Percentiles rank a stretch among this genome's conserved stretches.
Evolutionary conservation across 2,329 filamentous ascomycete species (phyloP).

Genomic region (Fusarium sp.): DNA sequence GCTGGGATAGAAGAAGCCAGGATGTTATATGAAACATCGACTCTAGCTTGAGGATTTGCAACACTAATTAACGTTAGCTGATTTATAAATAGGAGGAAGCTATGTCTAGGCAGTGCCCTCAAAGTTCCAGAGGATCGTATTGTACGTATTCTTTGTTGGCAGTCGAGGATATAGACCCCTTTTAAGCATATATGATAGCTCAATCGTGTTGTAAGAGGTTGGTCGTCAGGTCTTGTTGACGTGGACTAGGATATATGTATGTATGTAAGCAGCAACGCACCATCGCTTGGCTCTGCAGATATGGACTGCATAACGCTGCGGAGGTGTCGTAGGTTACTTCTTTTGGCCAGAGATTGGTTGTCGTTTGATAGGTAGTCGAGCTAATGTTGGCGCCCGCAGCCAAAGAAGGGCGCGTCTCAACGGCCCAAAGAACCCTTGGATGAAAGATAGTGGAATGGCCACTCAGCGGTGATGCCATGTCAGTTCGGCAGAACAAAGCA

Average conservation of each 20-base stretch:
- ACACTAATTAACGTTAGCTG: conserved; percentile 20
- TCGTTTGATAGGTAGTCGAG: conserved; percentile 20
- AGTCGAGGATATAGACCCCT: neutral
- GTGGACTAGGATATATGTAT: conserved; percentile 9
- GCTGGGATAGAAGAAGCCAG: conserved; percentile 11
- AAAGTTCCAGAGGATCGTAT: neutral
- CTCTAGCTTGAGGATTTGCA: conserved; percentile 18
- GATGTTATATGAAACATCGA: conserved; percentile 33
- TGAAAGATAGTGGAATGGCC: conserved; percentile 2
- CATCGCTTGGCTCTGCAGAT: conserved; percentile 19
- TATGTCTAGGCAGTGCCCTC: neutral
- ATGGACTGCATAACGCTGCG: conserved; percentile 29
- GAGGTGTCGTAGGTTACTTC: conserved; percentile 9
- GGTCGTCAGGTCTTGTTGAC: conserved; percentile 1
- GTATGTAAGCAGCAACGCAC: conserved; percentile 15
- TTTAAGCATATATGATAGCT: conserved; percentile 28
- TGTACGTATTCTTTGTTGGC: neutral
- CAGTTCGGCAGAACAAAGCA: no score
- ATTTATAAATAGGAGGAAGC: conserved; percentile 34
- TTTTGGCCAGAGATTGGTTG: conserved; percentile 25
- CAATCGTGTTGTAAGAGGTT: neutral
- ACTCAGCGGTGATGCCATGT: neutral
- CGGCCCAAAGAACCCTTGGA: conserved; percentile 4
- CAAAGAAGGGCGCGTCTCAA: conserved; percentile 19
- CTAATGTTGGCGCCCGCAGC: conserved; percentile 31